A percentile compares a stretch with the other conserved stretches of the same genome.
Conservation (phyloP, 306 rosid genomes). For the Malus sylvestris region DNA sequence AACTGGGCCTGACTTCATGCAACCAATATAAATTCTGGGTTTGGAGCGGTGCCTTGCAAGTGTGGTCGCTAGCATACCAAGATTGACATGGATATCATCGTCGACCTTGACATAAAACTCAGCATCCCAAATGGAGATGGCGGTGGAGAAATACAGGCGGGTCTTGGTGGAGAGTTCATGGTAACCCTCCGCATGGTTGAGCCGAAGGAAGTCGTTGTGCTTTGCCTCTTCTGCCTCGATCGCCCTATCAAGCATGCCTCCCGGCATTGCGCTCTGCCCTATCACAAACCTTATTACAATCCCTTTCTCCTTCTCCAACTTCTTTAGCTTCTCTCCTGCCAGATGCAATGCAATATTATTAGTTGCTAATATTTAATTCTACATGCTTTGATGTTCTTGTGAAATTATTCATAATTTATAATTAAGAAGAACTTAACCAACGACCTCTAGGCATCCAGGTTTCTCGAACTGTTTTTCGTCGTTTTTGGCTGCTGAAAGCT, state of each 20-base stretch:
- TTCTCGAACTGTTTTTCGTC: conserved; percentile 66
- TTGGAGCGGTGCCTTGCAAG: conserved; percentile 54
- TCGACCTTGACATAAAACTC: conserved; percentile 83
- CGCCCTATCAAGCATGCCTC: conserved; percentile 57
- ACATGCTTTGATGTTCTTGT: too few relatives aligned
- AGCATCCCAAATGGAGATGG: conserved; percentile 74
- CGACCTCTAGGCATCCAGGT: conserved; percentile 84
- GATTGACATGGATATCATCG: conserved; percentile 77
- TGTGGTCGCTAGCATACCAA: conserved; percentile 52
- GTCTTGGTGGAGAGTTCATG: conserved; percentile 86
- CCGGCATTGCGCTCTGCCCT: conserved; percentile 61
- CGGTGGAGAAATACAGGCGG: conserved; percentile 61
- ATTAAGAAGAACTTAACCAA: not conserved
- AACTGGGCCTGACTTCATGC: conserved; percentile 99
- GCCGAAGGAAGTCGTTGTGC: conserved; percentile 64
- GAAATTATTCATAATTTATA: too few relatives aligned
- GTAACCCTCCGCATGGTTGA: conserved; percentile 79
- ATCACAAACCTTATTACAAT: conserved; percentile 78
- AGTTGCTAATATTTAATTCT: too few relatives aligned
- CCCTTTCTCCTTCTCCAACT: conserved; percentile 75
- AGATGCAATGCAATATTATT: too few relatives aligned
- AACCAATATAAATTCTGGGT: conserved; percentile 78
- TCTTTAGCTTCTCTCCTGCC: conserved; percentile 46
- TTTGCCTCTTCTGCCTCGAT: conserved; percentile 65
- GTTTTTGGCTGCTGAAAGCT: conserved; percentile 74